These are phyloP conservation scores for Carpinus viminea DNA, from an alignment of 306 rosid species.

Conservation along the genomic window DNA sequence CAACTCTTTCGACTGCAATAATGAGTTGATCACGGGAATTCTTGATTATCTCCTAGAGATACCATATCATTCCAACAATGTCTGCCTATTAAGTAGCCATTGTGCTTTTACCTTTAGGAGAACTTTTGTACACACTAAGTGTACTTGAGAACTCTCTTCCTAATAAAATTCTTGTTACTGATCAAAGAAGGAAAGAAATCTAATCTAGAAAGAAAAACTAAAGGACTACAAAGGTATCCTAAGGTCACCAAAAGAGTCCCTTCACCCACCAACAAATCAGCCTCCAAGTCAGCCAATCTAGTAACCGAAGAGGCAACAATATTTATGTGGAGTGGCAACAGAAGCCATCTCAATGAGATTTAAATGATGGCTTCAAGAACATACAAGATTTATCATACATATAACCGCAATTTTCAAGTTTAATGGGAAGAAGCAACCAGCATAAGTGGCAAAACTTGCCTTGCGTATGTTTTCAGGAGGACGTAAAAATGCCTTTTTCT, in stretches of 20 bases:
- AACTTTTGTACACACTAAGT: background rate
- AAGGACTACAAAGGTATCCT: background rate
- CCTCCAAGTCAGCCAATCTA: background rate
- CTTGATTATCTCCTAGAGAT: background rate
- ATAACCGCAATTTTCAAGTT: conserved; percentile 12
- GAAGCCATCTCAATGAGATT: background rate
- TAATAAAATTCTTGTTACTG: background rate
- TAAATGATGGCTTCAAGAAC: background rate
- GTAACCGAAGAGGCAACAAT: too few relatives aligned
- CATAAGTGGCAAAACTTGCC: conserved; percentile 43
- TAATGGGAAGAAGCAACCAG: conserved; percentile 3
- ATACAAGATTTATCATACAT: background rate
- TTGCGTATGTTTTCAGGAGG: conserved; percentile 82
- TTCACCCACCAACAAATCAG: background rate
- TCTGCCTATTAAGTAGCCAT: background rate
- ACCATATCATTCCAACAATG: background rate
- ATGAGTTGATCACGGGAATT: background rate
- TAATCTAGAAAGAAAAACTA: background rate
- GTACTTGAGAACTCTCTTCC: background rate
- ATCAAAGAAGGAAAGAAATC: background rate
- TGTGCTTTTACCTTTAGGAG: background rate
- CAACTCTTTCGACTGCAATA: background rate
- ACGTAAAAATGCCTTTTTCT: conserved; percentile 75
- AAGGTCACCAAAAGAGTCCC: background rate
- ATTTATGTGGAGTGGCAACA: too few relatives aligned